Evolutionary conservation across 192 early-diverging fungal genomes (phyloP), one percentile per base, ranked within the genome.

Genomic region (Backusella morwellensis): DNA sequence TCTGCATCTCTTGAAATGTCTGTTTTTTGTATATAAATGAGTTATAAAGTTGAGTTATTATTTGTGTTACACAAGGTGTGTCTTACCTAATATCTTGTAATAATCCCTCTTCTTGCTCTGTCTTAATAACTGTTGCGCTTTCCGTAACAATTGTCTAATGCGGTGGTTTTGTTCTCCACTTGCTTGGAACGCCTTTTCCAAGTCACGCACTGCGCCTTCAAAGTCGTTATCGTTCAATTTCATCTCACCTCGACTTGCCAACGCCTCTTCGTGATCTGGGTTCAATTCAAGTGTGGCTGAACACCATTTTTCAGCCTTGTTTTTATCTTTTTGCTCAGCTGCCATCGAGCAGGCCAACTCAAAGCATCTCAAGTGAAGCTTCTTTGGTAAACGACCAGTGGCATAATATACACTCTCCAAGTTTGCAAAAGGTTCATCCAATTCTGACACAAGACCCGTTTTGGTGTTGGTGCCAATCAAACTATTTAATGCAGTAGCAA

Each of bases 51-150:
- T 0, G 42, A 44, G 42, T 44, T 44, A 17, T 17, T 44, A 44
- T 44, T 44, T 19, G 15, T 44, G 42, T 44, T 5, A 14, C 42
- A 44, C 42, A 44, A 3, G 15, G 32, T 3, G 32, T 32, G 0
- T 44, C 42, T 68, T 76, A 80, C 72, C 71, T 38, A 99, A 84
- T 32, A 98, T 92, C 85, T 99, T 99, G 87, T 99, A 99, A 79
- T 99, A 99, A 77, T 99, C 96, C 75, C 91, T 94, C 68, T 86
- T 85, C 80, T 90, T 86, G 34, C 86, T 87, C 80, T 87, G 85
- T 69, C 85, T 82, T 36, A 81, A 69, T 68, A 95, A 76, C 71
- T 84, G 73, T 77, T 94, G 88, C 0, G 93, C 93, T 54, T 88
- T 87, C 42, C 78, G 80, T 76, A 91, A 86, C n/a, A 87, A 84